Base-by-base conservation (phyloP, 352 stramenopile genomes). In the Globisporangium spiculum region DNA sequence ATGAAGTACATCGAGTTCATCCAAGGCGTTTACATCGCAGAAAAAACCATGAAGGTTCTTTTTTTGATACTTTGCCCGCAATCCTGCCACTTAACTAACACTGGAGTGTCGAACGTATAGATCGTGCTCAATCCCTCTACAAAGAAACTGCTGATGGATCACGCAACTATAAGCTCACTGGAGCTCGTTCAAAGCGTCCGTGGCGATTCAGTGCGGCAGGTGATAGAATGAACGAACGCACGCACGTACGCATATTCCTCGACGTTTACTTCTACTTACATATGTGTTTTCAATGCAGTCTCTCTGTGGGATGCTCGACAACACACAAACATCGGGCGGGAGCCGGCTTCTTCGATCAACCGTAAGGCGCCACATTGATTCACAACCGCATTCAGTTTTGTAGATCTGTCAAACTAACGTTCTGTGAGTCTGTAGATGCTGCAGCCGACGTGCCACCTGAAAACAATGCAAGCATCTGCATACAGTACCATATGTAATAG, bases 1-100 rank as follows among this genome's bases (percentile, higher is more conserved):
- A 88, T 95, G 79, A 84, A 91, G 69, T 96, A 96, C 72, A 75
- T 95, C 36, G 89, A 96, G 68, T 92, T 86, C 59, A 92, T 93
- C 41, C 88, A 96, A 77, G 88, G 88, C 10, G 81, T 96, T 6
- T 90, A 88, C 66, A 87, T 96, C n/a, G 89, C 86, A 12, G 74
- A 86, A 50, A 92, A 88, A 34, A 92, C 87, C 4, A 85, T 95
- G 62, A 92, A 92, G 84, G 86, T 90, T n/a, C 53, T 46, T 54
- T 18, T 57, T 6, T 63, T 50, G 24, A 14, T 14, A 32, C 24
- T 12, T 3, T 69, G 2, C 8, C 14, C 4, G 12, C 44, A 3
- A 20, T 44, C 8, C n/a, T 18, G 55, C 12, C 8, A 22, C 1
- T 12, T 41, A 26, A 30, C 60, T 54, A 36, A 54, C 8, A 22